These are phyloP conservation scores for Hordeum vulgare DNA, from an alignment of 176 grass and related monocot species.

Conservation along the genomic window DNA sequence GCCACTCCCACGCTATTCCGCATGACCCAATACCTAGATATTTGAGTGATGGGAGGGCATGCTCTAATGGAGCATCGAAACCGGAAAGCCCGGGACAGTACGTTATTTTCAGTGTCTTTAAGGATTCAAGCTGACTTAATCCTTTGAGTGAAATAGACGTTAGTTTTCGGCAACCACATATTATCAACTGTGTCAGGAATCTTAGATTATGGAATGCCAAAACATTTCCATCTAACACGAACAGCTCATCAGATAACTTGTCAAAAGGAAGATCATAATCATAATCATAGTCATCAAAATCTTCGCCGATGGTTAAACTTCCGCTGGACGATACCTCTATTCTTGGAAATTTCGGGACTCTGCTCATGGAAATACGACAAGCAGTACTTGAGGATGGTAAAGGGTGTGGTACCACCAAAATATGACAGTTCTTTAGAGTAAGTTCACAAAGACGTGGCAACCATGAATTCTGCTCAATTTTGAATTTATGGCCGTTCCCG, in stretches of 20 bases:
- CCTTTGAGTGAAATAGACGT: not conserved
- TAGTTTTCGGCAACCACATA: not conserved
- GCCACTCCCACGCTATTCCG: not conserved
- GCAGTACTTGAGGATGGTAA: not conserved
- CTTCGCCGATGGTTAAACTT: not conserved
- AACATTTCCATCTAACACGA: not conserved
- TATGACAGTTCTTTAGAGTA: too few species aligned
- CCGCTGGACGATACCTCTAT: not conserved
- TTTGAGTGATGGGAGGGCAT: not conserved
- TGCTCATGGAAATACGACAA: fast-evolving
- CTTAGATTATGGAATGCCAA: slow-evolving; percentile 17
- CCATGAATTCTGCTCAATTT: not conserved
- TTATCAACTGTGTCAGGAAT: not conserved
- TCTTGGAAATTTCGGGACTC: not conserved
- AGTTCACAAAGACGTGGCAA: not conserved
- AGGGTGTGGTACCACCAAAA: not conserved
- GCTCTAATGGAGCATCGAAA: not conserved
- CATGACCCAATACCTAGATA: fast-evolving
- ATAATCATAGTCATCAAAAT: fast-evolving
- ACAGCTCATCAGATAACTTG: not conserved
- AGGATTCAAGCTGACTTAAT: not conserved
- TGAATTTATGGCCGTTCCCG: not conserved
- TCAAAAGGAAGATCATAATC: too few species aligned
- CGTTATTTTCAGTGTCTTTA: not conserved
- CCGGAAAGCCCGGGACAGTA: not conserved